phyloP scores from a whole-genome alignment of 2,329 filamentous ascomycete genomes.

The Aureobasidium sp. region DNA sequence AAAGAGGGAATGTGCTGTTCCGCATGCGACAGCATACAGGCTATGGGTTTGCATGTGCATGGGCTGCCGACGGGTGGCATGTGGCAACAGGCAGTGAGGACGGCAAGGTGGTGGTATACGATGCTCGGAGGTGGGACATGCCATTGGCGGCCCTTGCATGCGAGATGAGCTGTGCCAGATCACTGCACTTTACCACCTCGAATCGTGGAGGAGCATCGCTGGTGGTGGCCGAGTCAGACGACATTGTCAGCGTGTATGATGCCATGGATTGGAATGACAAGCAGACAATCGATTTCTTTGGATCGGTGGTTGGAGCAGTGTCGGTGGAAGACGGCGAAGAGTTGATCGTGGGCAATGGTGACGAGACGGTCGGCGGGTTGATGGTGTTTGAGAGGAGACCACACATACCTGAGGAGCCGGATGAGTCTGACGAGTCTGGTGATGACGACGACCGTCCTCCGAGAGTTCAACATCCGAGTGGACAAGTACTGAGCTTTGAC shows the following conservation, averaged over 20 bases:
- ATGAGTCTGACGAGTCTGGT: background rate
- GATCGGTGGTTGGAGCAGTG: conserved; percentile 61
- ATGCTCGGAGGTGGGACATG: conserved; percentile 60
- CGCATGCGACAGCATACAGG: conserved; percentile 56
- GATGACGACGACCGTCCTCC: background rate
- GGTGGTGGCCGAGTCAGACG: conserved; percentile 67
- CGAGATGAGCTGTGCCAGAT: conserved; percentile 61
- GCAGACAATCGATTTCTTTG: conserved; percentile 66
- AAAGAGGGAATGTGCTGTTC: conserved; percentile 52
- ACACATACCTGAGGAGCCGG: background rate
- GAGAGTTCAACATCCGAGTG: background rate
- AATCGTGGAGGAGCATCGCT: conserved; percentile 57
- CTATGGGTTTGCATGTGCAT: conserved; percentile 69
- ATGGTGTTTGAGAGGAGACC: conserved; percentile 13
- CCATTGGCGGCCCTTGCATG: conserved; percentile 46
- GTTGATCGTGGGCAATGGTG: conserved; percentile 60
- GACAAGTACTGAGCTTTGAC: background rate
- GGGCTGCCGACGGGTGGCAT: conserved; percentile 68
- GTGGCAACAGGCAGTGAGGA: conserved; percentile 74
- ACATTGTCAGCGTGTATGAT: conserved; percentile 64
- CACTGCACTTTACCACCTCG: conserved; percentile 62
- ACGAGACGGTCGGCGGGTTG: conserved; percentile 58
- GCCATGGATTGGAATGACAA: conserved; percentile 52
- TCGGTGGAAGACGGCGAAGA: conserved; percentile 61
- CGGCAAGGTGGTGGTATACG: conserved; percentile 64